phyloP scores from a whole-genome alignment of 257 asterid species.

The Lycium barbarum region DNA sequence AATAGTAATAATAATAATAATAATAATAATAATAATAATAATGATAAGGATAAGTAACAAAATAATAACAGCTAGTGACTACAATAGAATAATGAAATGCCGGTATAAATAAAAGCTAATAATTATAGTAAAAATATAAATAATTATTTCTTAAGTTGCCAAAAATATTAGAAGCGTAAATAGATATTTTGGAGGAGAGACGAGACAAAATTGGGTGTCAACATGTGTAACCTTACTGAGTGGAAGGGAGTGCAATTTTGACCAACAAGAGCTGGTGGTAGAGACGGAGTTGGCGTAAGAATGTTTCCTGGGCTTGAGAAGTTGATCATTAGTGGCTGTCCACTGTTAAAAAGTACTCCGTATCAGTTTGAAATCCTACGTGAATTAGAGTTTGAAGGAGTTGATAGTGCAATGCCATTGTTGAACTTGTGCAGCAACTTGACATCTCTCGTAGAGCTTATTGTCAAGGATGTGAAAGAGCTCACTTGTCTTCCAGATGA shows the following conservation, averaged over 20 bases:
- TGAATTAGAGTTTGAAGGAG: accelerated
- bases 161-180: too few species aligned
- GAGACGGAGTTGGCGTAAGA: neutral
- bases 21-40: too few species aligned
- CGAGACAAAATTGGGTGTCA: too few species aligned
- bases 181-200: too few species aligned
- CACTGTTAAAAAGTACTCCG: conserved; percentile 34
- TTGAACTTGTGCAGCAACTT: conserved; percentile 27
- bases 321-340: neutral
- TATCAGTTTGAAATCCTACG: conserved; percentile 39
- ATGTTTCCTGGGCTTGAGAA: conserved; percentile 37
- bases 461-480: neutral
- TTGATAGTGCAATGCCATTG: conserved; percentile 13
- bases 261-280: neutral
- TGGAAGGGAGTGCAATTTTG: conserved; percentile 24
- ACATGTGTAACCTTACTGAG: conserved; percentile 32
- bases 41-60: too few species aligned
- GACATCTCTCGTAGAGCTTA: conserved; percentile 27
- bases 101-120: too few species aligned
- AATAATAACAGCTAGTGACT: too few species aligned
- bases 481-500: conserved; percentile 21
- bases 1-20: too few species aligned
- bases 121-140: too few species aligned
- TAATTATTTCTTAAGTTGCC: too few species aligned
- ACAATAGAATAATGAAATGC: too few species aligned